Conservation (phyloP, 1,139 yeast genomes). For the Hyphopichia khmerensis region DNA sequence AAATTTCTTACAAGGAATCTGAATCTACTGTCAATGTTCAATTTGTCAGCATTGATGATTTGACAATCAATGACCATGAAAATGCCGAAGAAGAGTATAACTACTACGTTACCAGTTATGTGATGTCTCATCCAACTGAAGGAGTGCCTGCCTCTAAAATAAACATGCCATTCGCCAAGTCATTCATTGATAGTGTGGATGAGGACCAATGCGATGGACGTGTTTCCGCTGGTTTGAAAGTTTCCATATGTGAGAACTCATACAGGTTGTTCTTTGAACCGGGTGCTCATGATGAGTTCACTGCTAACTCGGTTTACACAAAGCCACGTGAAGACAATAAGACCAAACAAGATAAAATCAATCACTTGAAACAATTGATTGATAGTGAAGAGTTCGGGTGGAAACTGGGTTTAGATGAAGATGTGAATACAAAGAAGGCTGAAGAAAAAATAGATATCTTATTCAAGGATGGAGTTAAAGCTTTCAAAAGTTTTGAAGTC, state of each 20-base stretch:
- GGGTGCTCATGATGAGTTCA: slow-evolving; percentile 79
- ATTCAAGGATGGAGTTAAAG: slow-evolving; percentile 33
- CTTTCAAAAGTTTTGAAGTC: slow-evolving; percentile 21
- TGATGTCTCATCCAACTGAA: slow-evolving; percentile 96
- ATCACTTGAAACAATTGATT: slow-evolving; percentile 24
- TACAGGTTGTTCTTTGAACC: slow-evolving; percentile 81
- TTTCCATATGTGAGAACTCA: slow-evolving; percentile 75
- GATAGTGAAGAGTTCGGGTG: slow-evolving; percentile 40
- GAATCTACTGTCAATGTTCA: slow-evolving; percentile 65
- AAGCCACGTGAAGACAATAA: slow-evolving; percentile 27
- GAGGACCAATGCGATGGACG: slow-evolving; percentile 67
- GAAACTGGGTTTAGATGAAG: slow-evolving; percentile 30
- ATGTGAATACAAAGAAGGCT: slow-evolving; percentile 15
- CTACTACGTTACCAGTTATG: slow-evolving; percentile 87
- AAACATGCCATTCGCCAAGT: slow-evolving; percentile 69
- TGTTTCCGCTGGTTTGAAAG: slow-evolving; percentile 71
- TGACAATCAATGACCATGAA: slow-evolving; percentile 77
- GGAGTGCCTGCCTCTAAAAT: slow-evolving; percentile 86
- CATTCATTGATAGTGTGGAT: slow-evolving; percentile 55
- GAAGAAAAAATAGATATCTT: slow-evolving; percentile 26
- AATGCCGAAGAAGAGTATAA: slow-evolving; percentile 83
- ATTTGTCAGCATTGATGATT: slow-evolving; percentile 82
- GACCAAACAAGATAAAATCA: slow-evolving; percentile 25
- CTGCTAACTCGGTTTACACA: slow-evolving; percentile 51
- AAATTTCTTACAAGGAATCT: slow-evolving; percentile 66